These are phyloP conservation scores for Wickerhamiella australiensis DNA, from an alignment of 805 yeast genomes.

Conservation along the genomic window DNA sequence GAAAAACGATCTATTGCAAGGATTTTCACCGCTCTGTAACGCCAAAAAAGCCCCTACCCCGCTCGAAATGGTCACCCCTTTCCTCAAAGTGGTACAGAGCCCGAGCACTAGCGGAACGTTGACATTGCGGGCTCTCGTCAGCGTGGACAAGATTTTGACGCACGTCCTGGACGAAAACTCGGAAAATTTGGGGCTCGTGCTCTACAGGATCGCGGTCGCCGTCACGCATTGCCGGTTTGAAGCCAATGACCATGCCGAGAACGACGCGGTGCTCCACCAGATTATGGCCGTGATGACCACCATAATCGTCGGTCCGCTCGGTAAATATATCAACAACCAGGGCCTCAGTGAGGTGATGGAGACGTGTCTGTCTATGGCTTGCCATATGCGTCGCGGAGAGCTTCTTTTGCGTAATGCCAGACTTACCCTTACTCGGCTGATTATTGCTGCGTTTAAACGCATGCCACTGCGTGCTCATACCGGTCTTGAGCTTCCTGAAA, in stretches of 20 bases:
- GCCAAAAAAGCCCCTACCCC: slow-evolving; percentile 50
- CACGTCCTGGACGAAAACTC: slow-evolving; percentile 52
- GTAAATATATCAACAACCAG: slow-evolving; percentile 62
- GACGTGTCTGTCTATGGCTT: slow-evolving; percentile 81
- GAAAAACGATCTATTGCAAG: slow-evolving; percentile 53
- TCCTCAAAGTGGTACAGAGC: slow-evolving; percentile 67
- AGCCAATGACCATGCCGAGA: slow-evolving; percentile 83
- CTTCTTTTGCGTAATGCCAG: slow-evolving; percentile 78
- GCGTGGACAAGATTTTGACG: slow-evolving; percentile 60
- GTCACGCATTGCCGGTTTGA: slow-evolving; percentile 91
- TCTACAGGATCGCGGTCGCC: slow-evolving; percentile 58
- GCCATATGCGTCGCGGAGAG: slow-evolving; percentile 84
- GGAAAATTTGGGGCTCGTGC: slow-evolving; percentile 42
- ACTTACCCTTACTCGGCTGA: slow-evolving; percentile 17
- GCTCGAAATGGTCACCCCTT: slow-evolving; percentile 71
- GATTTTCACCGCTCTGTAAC: slow-evolving; percentile 62
- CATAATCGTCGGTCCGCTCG: slow-evolving; percentile 51
- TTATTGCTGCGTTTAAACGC: slow-evolving; percentile 15
- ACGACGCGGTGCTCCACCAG: slow-evolving; percentile 78
- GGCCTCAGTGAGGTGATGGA: slow-evolving; percentile 80
- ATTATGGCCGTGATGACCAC: slow-evolving; percentile 64
- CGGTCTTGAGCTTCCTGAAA: not conserved
- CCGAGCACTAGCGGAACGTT: slow-evolving; percentile 77
- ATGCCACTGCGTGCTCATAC: slow-evolving; percentile 1
- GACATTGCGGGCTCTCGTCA: slow-evolving; percentile 66